Evolutionary conservation across 441 rosid genomes (phyloP), one percentile per base, ranked within the genome.

Genomic region (Syzygium syzygioides): DNA sequence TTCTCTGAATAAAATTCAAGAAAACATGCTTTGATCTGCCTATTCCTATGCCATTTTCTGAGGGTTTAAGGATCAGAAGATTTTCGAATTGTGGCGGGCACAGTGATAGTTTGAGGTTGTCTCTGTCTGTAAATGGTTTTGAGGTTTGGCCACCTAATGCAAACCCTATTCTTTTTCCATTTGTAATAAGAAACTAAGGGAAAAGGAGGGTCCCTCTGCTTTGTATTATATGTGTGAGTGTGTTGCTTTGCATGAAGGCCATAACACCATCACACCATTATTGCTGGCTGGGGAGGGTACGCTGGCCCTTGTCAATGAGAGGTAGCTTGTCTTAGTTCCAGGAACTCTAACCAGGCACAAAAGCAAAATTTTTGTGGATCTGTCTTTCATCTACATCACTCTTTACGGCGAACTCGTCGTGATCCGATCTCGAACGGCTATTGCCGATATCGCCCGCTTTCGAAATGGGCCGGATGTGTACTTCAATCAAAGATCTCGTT

Each of bases 71-170:
- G 45, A 12, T n/a, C 13, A 32, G 41, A 41, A 54, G 79, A 85
- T 30, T 11, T 91, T 90, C 87, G 91, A 93, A 92, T 89, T 89
- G 10, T 89, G 94, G 95, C 92, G 93, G 94, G 92, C 89, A 88
- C 92, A 53, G 93, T 86, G 62, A 64, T 10, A 54, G 37, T 60
- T 53, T 17, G 84, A 34, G 64, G 86, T 57, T 66, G 15, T 66
- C 41, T 18, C 1, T 12, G 80, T 23, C n/a, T 6, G 52, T 23
- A 23, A 76, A 86, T 90, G 91, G 92, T 91, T 91, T 85, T 89
- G 92, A 85, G 89, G 92, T 94, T 94, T 89, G 98, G 94, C 94
- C 93, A 95, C 94, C 96, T 90, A 94, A 94, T 90, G 86, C 91
- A 91, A 87, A 89, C 87, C 71, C 55, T n/a, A 34, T 23, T 57